A percentile compares a stretch with the other conserved stretches of the same genome.
These are phyloP conservation scores for Tuber umbilicatum DNA, from an alignment of 495 filamentous ascomycete species.

Conservation along the genomic window DNA sequence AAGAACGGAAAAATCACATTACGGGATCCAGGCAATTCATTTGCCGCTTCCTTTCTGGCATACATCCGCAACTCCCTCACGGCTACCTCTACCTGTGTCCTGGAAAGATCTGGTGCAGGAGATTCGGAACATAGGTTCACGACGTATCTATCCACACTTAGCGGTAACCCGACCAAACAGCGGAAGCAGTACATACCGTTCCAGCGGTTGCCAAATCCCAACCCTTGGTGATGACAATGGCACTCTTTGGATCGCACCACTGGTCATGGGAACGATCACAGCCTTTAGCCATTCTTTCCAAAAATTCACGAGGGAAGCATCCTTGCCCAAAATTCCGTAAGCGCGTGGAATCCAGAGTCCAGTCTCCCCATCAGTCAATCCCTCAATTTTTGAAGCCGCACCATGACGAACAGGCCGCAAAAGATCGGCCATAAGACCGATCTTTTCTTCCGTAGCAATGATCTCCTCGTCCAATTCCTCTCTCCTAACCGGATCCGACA, in stretches of 20 bases:
- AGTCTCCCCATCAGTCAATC: slow-evolving; percentile 89
- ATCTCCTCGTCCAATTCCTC: slow-evolving; percentile 89
- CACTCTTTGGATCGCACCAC: slow-evolving; percentile 73
- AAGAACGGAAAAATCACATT: slow-evolving; percentile 48
- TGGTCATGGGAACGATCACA: slow-evolving; percentile 86
- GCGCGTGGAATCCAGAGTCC: slow-evolving; percentile 94
- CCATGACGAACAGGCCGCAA: slow-evolving; percentile 86
- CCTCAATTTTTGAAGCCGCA: slow-evolving; percentile 94
- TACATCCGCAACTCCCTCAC: slow-evolving; percentile 87
- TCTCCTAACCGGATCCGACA: slow-evolving; percentile 70
- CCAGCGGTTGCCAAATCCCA: slow-evolving; percentile 93
- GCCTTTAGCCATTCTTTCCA: slow-evolving; percentile 99
- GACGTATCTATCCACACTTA: slow-evolving; percentile 48
- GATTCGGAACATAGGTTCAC: slow-evolving; percentile 97
- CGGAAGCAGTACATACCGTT: slow-evolving; percentile 57
- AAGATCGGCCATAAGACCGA: slow-evolving; percentile 90
- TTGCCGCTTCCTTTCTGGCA: slow-evolving; percentile 83
- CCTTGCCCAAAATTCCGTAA: slow-evolving; percentile 86
- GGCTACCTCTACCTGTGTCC: slow-evolving; percentile 89
- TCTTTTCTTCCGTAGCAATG: slow-evolving; percentile 93
- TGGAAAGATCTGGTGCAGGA: slow-evolving; percentile 79
- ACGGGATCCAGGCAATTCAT: slow-evolving; percentile 87
- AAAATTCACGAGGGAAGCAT: slow-evolving; percentile 75
- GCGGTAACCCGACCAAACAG: slow-evolving; percentile 2
- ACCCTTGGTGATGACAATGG: slow-evolving; percentile 82